Conservation (phyloP, 257 asterid genomes). For the Linaria vulgaris region DNA sequence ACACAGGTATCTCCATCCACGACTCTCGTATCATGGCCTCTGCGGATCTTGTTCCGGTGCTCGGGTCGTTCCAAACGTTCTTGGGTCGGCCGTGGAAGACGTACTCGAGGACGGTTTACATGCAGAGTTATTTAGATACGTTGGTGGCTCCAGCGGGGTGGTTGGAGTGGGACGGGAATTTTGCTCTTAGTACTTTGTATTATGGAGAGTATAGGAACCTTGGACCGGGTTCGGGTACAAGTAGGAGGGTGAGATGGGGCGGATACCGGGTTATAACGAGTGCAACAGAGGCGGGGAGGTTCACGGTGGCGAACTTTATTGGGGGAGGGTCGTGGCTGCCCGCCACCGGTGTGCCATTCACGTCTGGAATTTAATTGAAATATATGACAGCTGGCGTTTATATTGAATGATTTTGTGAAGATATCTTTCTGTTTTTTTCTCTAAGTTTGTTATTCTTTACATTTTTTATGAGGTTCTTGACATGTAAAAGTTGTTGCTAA, state of each 20-base stretch:
- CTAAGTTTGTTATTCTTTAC: slow-evolving; percentile 2
- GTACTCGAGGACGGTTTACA: slow-evolving; percentile 67
- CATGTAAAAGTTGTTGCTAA: not conserved
- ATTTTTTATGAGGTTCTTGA: not conserved
- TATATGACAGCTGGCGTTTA: too few relatives aligned
- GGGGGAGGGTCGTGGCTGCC: slow-evolving; percentile 76
- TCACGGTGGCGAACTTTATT: slow-evolving; percentile 49
- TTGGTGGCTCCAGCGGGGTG: slow-evolving; percentile 77
- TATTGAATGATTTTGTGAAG: not conserved
- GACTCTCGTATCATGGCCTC: slow-evolving; percentile 62
- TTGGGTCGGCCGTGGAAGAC: slow-evolving; percentile 81
- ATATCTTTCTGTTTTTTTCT: not conserved
- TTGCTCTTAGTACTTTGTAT: slow-evolving; percentile 62
- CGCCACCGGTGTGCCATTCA: slow-evolving; percentile 59
- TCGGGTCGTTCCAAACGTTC: slow-evolving; percentile 39
- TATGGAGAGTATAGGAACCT: slow-evolving; percentile 66
- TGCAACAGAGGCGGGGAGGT: slow-evolving; percentile 55
- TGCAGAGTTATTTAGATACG: slow-evolving; percentile 42
- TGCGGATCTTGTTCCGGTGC: slow-evolving; percentile 47
- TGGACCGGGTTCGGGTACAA: slow-evolving; percentile 64
- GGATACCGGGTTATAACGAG: slow-evolving; percentile 64
- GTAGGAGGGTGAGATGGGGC: slow-evolving; percentile 60
- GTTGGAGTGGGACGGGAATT: slow-evolving; percentile 74
- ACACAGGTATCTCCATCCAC: slow-evolving; percentile 72
- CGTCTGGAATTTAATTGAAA: slow-evolving; percentile 43